Percentiles rank a stretch among this genome's conserved stretches.
Conservation (phyloP, 139 green algal species). For the Chlamydomonas eustigma region DNA sequence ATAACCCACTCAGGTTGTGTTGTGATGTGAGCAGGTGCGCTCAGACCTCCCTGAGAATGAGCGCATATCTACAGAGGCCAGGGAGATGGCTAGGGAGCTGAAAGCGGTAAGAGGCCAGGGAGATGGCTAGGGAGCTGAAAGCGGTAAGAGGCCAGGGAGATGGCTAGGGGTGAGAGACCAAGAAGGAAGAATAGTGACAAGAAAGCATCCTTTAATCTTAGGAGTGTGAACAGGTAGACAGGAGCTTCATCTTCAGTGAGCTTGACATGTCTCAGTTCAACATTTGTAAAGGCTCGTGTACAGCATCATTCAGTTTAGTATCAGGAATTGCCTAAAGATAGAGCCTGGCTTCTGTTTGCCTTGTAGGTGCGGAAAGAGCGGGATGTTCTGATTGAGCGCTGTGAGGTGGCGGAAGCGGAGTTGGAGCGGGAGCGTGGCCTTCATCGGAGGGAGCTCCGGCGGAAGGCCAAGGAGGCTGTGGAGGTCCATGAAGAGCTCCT, state of each 20-base stretch:
- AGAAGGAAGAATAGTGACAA: too few species aligned
- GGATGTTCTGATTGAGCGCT: conserved; percentile 47
- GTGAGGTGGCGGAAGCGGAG: conserved; percentile 52
- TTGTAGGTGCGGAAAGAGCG: conserved; percentile 59
- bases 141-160: too few species aligned
- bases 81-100: conserved; percentile 46
- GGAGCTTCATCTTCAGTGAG: too few species aligned
- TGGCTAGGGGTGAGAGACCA: too few species aligned
- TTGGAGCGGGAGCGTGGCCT: conserved; percentile 59
- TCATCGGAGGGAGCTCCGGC: conserved; percentile 63
- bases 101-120: conserved; percentile 25
- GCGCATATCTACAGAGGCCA: conserved; percentile 22
- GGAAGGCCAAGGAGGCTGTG: conserved; percentile 47
- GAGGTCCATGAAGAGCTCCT: conserved; percentile 35
- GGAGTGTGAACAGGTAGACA: too few species aligned
- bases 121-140: conserved; percentile 5
- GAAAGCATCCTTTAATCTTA: too few species aligned
- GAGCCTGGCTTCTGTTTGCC: conserved; percentile 5
- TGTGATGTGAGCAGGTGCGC: neutral
- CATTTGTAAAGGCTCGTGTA: too few species aligned
- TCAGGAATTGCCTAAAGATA: too few species aligned
- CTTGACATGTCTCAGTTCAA: too few species aligned
- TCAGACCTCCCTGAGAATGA: neutral
- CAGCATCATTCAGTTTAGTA: too few species aligned
- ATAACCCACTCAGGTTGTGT: neutral